These are phyloP conservation scores for Salinomyces thailandicus DNA, from an alignment of 2,329 filamentous ascomycete genomes.

Conservation along the genomic window DNA sequence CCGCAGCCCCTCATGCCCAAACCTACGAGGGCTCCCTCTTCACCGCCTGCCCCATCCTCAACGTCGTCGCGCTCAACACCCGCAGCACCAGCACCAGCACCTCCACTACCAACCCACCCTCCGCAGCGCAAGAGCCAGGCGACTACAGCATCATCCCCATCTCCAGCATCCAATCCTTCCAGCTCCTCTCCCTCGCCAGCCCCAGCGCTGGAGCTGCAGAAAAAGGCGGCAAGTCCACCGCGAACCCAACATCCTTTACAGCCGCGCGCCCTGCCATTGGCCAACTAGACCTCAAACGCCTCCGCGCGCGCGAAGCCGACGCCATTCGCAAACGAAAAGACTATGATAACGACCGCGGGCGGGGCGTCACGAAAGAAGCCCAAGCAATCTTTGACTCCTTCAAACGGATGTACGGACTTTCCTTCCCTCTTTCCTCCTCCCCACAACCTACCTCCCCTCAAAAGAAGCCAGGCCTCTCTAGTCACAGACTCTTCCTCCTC, in stretches of 20 bases:
- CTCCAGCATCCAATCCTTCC: conserved; percentile 48
- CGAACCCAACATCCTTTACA: conserved; percentile 18
- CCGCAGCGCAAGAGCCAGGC: conserved; percentile 35
- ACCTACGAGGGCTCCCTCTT: conserved; percentile 53
- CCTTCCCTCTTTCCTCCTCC: too few species aligned
- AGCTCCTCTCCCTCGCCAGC: conserved; percentile 38
- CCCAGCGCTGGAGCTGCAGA: conserved; percentile 21
- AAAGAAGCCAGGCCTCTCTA: too few species aligned
- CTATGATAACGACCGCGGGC: conserved; percentile 47
- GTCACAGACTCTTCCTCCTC: too few species aligned
- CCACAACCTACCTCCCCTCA: too few species aligned
- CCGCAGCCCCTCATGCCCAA: conserved; percentile 38
- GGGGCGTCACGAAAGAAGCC: conserved; percentile 50
- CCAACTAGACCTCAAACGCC: conserved; percentile 44
- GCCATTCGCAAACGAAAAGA: conserved; percentile 48
- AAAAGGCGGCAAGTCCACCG: conserved; percentile 33
- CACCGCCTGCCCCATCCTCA: conserved; percentile 50
- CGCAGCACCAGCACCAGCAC: conserved; percentile 36
- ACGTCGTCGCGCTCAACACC: conserved; percentile 51
- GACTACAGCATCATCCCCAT: conserved; percentile 53
- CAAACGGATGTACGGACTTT: conserved; percentile 38
- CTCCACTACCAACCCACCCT: conserved; percentile 31
- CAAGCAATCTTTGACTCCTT: conserved; percentile 55
- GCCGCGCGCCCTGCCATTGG: conserved; percentile 35
- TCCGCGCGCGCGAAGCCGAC: conserved; percentile 45